Base-by-base conservation (phyloP, 306 rosid genomes). In the Rosa chinensis region DNA sequence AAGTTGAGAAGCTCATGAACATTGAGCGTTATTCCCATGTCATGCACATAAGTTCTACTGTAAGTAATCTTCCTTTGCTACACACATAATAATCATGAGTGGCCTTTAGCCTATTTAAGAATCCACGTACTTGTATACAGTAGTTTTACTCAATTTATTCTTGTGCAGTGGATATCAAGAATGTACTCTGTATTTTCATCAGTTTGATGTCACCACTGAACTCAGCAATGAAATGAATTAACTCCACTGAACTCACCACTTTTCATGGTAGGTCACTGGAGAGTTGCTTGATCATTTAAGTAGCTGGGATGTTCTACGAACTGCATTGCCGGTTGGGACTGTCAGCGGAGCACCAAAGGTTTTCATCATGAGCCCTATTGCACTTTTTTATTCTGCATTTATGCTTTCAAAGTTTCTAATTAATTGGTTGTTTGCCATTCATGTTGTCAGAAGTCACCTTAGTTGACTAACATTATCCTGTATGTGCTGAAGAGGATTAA, bases 311-410 rank as follows among this genome's bases (percentile, higher is more conserved):
- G 99, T 83, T 68, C 83, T 93, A 83, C 97, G 97, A 13, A 83
- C 91, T 18, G 98, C 99, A 18, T 84, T 95, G 81, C 99, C 99
- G 2, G 98, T 96, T 76, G 99, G 99, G 76, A 96, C 99, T 48
- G 99, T 96, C 73, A 96, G 99, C 8, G 99, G 99, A 82, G 99
- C 99, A 40, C 99, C 99, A 1, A 95, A 95, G 99, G 96, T 91
- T 81, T 73, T 56, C 25, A 66, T 52, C 70, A 37, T 39, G 58
- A 47, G 45, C 77, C 76, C 39, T 56, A 10, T 63, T 76, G 18
- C 68, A 49, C n/a, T 18, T 25, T 23, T n/a, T 76, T 21, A 62
- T 49, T 70, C 7, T 62, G 66, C 53, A 10, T 44, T 9, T 11
- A 45, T 76, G 69, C 25, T 75, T 81, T n/a, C 48, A 35, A 23